Base-by-base conservation (phyloP, 371 early-diverging fungal genomes). In the Lichtheimia ornata region DNA sequence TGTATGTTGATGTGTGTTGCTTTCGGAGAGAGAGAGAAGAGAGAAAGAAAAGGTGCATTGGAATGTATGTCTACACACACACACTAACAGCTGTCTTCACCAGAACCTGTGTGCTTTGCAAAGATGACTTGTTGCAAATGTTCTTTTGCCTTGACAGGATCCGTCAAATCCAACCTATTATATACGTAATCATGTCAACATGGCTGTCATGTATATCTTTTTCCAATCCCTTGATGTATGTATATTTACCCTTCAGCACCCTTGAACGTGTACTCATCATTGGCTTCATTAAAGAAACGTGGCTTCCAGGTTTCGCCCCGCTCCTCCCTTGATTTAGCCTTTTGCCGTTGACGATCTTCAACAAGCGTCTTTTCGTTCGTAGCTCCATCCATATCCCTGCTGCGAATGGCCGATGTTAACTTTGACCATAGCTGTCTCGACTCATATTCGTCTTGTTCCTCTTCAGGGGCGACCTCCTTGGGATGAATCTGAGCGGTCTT, bases 321-420 rank as follows among this genome's bases (percentile, higher is more conserved):
- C 12, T 71, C 74, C 40, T 86, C 90, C 20, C 94, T 79, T 22
- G 64, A 72, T 65, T 84, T 87, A 14, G 84, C 77, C 22, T 75
- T 73, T 44, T 73, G 65, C 17, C 97, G 85, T 73, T 96, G 96
- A 35, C 76, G 74, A 65, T 93, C 90, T 71, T 96, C 97, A 24
- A 96, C 89, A 12, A 75, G 72, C 2, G 83, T 76, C 70, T 97
- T 97, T 66, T 93, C 91, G 7, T 69, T 71, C 4, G 97, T 94
- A 0, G 97, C 97, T 13, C 73, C 62, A 35, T 90, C 86, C 70
- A 93, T 72, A 61, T 94, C 84, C 62, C 79, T 80, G 7, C 72
- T 70, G 28, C 65, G 73, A 30, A 96, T 74, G 5, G 88, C 94
- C n/a, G 73, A 77, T 15, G 95, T 92, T 22, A 94, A 84, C 52